Conservation (phyloP, 306 rosid species). For the Rubus parviflorus region DNA sequence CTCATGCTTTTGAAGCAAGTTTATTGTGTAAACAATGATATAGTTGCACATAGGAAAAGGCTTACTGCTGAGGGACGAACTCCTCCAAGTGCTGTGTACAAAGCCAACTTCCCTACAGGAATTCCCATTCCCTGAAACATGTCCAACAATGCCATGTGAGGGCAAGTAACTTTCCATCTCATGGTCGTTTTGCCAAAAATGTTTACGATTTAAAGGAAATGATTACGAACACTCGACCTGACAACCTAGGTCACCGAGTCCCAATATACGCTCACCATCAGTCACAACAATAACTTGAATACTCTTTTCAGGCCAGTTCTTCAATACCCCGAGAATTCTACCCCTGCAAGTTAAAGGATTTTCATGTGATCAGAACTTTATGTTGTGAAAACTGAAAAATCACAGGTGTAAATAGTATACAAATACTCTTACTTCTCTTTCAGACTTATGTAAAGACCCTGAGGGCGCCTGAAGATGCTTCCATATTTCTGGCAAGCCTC, state of each 20-base stretch:
- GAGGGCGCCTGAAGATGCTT: slow-evolving; percentile 94
- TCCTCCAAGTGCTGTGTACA: slow-evolving; percentile 93
- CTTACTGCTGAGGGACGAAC: slow-evolving; percentile 95
- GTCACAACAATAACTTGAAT: slow-evolving; percentile 93
- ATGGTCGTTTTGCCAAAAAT: slow-evolving; percentile 4
- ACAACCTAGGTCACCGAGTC: slow-evolving; percentile 98
- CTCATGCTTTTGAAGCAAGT: not conserved
- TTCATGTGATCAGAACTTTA: slow-evolving; percentile 12
- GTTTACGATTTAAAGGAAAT: slow-evolving; percentile 1
- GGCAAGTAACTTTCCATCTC: slow-evolving; percentile 15
- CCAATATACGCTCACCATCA: slow-evolving; percentile 93
- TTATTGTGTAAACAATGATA: not conserved
- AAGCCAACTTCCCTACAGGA: slow-evolving; percentile 92
- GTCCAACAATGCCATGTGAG: slow-evolving; percentile 31
- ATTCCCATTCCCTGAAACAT: slow-evolving; percentile 95
- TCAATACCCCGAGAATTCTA: slow-evolving; percentile 84
- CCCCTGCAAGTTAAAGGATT: slow-evolving; percentile 51
- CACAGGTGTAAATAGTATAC: slow-evolving; percentile 1
- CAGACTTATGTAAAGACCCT: slow-evolving; percentile 96
- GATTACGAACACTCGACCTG: slow-evolving; percentile 57
- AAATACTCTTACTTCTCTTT: slow-evolving; percentile 68
- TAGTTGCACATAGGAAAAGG: slow-evolving; percentile 10
- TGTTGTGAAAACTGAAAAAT: slow-evolving; percentile 12
- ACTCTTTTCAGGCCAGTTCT: slow-evolving; percentile 90
- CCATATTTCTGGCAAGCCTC: slow-evolving; percentile 98